Conservation (phyloP, 805 yeast species). For the Maudiozyma serrabonitensis region DNA sequence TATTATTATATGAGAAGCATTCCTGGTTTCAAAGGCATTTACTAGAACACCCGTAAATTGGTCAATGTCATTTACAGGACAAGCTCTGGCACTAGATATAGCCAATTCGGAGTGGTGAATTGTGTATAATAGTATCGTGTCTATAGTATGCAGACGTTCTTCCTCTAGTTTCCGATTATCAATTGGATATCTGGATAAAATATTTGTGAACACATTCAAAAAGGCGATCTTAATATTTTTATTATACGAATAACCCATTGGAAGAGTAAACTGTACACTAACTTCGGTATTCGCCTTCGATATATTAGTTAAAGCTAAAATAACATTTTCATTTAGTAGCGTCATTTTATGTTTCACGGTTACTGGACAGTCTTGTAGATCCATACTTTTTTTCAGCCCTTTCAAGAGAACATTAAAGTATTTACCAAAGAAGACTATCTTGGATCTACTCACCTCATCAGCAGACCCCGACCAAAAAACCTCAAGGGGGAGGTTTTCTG, state of each 20-base stretch:
- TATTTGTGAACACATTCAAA: constrained; percentile 66
- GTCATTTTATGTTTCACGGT: constrained; percentile 44
- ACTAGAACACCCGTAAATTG: constrained; percentile 58
- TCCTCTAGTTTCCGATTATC: constrained; percentile 23
- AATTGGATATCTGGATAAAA: constrained; percentile 33
- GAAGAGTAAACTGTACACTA: constrained; percentile 66
- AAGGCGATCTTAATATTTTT: constrained; percentile 58
- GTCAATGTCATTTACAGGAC: constrained; percentile 63
- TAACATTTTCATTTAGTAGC: constrained; percentile 50
- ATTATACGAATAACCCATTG: constrained; percentile 68
- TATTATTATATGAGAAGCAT: constrained; percentile 39
- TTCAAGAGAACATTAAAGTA: constrained; percentile 52
- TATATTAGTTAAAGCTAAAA: constrained; percentile 56
- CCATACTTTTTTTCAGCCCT: constrained; percentile 33
- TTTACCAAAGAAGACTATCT: constrained; percentile 55
- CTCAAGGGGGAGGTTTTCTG: constrained; percentile 50
- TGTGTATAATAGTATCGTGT: constrained; percentile 24
- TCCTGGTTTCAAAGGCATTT: constrained; percentile 40
- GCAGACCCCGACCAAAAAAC: constrained; percentile 47
- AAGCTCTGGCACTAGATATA: constrained; percentile 46
- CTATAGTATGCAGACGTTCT: constrained; percentile 18
- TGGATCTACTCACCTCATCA: constrained; percentile 43
- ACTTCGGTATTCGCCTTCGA: constrained; percentile 66
- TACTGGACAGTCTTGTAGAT: constrained; percentile 29
- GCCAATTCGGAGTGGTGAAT: constrained; percentile 36